A percentile compares a stretch with the other conserved stretches of the same genome.
phyloP scores from a whole-genome alignment of 495 filamentous ascomycete genomes.

The Neurospora sp. region DNA sequence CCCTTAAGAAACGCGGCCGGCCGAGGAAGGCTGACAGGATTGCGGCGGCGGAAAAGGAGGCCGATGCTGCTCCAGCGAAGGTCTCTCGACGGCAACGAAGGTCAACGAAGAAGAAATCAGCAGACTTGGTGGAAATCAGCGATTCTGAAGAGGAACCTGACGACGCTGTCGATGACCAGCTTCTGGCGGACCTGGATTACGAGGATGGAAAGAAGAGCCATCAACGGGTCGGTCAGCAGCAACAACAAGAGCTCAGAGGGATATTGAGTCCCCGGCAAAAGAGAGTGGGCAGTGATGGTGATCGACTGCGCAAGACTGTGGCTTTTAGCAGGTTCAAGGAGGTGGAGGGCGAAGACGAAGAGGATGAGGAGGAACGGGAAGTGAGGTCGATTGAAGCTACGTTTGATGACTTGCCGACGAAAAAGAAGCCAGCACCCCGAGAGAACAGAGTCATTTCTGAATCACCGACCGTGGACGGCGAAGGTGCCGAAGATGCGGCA shows the following conservation, averaged over 20 bases:
- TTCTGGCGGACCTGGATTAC: neutral
- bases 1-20: constrained; percentile 13
- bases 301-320: constrained; percentile 28
- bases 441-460: constrained; percentile 3
- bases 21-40: constrained; percentile 5
- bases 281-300: constrained; percentile 1
- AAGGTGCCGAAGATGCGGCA: constrained; percentile 13
- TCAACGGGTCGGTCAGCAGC: neutral
- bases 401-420: constrained; percentile 1
- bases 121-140: neutral
- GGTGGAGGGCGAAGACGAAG: constrained; percentile 13
- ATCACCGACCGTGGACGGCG: constrained; percentile 3
- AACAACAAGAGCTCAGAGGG: constrained; percentile 20
- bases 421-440: constrained; percentile 3
- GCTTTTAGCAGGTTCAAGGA: constrained; percentile 22
- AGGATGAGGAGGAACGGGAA: constrained; percentile 22
- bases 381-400: constrained; percentile 3
- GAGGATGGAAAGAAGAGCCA: constrained; percentile 3
- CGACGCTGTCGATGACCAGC: neutral
- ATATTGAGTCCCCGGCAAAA: constrained; percentile 32
- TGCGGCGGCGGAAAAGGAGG: constrained; percentile 1
- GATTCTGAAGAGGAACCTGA: neutral
- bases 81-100: neutral
- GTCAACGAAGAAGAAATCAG: neutral
- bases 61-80: constrained; percentile 1